Conservation (phyloP, 495 filamentous ascomycete genomes). For the Penicillium turbatum region DNA sequence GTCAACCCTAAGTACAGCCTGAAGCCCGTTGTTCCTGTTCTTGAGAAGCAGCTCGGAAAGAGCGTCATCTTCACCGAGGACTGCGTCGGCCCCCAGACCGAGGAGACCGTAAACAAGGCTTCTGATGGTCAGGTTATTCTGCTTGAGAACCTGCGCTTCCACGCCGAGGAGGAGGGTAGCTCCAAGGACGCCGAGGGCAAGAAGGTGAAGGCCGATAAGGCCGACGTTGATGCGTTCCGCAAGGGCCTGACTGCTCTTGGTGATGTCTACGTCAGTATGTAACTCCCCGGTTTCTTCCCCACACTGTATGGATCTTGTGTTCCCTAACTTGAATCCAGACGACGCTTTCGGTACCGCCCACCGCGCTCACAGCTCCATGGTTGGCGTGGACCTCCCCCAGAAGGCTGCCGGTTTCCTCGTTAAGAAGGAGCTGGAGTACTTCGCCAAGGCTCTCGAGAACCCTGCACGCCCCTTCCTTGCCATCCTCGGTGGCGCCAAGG, state of each 20-base stretch:
- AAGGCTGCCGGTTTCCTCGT: constrained; percentile 97
- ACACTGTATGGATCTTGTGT: background rate
- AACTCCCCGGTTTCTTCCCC: background rate
- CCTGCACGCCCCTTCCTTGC: constrained; percentile 96
- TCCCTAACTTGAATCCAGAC: constrained; percentile 53
- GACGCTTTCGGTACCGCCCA: constrained; percentile 99
- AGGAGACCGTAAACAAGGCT: constrained; percentile 83
- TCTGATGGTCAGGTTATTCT: constrained; percentile 80
- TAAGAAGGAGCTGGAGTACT: constrained; percentile 99
- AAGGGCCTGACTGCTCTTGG: constrained; percentile 91
- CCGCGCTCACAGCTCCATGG: constrained; percentile 98
- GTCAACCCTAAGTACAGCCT: constrained; percentile 88
- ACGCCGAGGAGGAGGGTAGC: constrained; percentile 95
- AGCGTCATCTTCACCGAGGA: constrained; percentile 84
- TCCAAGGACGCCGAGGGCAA: constrained; percentile 87
- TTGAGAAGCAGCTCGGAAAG: constrained; percentile 83
- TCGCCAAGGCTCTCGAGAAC: constrained; percentile 91
- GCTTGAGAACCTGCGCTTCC: constrained; percentile 96
- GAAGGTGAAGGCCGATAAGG: constrained; percentile 97
- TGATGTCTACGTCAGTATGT: constrained; percentile 93
- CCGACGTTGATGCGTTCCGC: constrained; percentile 85
- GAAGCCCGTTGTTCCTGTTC: constrained; percentile 84
- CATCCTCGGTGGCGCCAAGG: constrained; percentile 96
- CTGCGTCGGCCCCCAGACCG: constrained; percentile 82
- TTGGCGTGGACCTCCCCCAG: constrained; percentile 89